Evolutionary conservation across 345 rosid genomes (phyloP), one percentile per base, ranked within the genome.

Genomic region (Gossypium thurberi): DNA sequence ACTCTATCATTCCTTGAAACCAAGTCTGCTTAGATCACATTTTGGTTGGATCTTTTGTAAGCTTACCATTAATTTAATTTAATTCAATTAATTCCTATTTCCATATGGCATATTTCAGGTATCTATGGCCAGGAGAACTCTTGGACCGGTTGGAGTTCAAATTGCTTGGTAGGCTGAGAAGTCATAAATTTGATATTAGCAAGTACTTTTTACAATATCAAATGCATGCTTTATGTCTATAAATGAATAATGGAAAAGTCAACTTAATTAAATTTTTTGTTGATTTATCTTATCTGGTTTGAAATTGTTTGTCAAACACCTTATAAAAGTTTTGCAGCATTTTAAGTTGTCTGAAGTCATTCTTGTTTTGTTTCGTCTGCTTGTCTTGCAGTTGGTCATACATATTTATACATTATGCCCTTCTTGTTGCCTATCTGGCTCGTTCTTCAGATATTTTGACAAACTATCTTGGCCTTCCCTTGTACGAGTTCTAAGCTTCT

Each of bases 381-480:
- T 80, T 79, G 59, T 82, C 82, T 76, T 82, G 91, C 91, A 94
- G 97, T 77, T 94, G 97, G 98, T 84, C 97, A 4, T 94, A 90
- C 84, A 81, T 94, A 79, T 88, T 90, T 75, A 90, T 94, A 76
- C 98, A 94, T 75, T 94, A 89, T 52, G 87, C 97, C 58, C 89
- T 94, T 84, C 96, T 94, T 4, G 84, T 94, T 64, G 97, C 97
- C 61, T 94, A 94, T 75, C 87, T 94, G 77, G 97, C 96, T 78
- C 97, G 97, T 73, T 91, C 98, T 80, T 94, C 98, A 69, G 94
- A 88, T 76, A 94, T 91, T 66, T 76, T 94, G 80, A 83, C 92
- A 42, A 84, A 81, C 74, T 83, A 82, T 81, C 90, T 91, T 25
- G 88, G 96, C 82, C 85, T 89, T 78, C 97, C 97, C 44, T 75